Conservation (phyloP, 1,139 yeast genomes). For the Yamadazyma sp. region DNA sequence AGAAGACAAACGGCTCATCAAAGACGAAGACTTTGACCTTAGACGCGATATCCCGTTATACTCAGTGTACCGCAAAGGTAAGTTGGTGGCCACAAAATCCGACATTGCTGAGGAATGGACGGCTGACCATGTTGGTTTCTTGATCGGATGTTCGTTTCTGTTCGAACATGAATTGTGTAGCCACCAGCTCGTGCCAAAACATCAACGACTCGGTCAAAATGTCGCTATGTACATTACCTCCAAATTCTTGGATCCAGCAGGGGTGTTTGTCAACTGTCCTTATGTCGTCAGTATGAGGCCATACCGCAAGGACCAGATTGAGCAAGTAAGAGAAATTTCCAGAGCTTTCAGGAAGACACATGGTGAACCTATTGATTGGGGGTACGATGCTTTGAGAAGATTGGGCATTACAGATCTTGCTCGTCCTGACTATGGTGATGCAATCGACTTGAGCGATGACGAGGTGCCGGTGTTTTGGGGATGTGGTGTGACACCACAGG, state of each 20-base stretch:
- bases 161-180: conserved; percentile 28
- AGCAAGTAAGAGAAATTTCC: conserved; percentile 24
- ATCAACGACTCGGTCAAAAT: conserved; percentile 9
- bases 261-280: conserved; percentile 26
- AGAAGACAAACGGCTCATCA: conserved; percentile 15
- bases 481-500: conserved; percentile 39
- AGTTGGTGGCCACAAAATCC: conserved; percentile 16
- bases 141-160: conserved; percentile 37
- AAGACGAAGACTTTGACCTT: conserved; percentile 22
- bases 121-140: conserved; percentile 28
- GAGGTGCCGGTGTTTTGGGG: conserved; percentile 42
- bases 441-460: conserved; percentile 16
- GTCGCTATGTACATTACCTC: conserved; percentile 20
- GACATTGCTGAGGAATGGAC: conserved; percentile 28
- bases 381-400: conserved; percentile 28
- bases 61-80: conserved; percentile 26
- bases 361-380: conserved; percentile 40
- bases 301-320: conserved; percentile 22
- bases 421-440: conserved; percentile 11
- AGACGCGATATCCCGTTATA: conserved; percentile 30
- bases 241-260: conserved; percentile 25
- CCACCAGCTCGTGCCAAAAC: conserved; percentile 25
- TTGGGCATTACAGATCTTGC: conserved; percentile 18
- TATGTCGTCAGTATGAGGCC: conserved; percentile 41
- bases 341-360: conserved; percentile 25